Evolutionary conservation across 2,329 filamentous ascomycete species (phyloP).

Genomic region (Torrubiella hemipterigena): DNA sequence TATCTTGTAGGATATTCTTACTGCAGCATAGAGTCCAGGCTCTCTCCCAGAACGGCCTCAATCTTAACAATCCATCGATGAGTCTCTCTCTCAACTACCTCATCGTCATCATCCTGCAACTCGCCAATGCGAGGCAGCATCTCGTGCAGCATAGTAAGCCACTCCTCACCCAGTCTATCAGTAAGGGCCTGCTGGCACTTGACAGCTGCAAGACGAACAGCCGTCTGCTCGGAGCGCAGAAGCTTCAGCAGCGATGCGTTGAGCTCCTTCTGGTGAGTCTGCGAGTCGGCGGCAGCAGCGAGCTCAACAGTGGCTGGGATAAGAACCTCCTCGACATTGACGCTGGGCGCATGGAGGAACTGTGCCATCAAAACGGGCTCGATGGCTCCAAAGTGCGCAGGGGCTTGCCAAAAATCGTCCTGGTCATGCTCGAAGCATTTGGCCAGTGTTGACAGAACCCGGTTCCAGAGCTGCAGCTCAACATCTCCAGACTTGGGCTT

Average conservation of each 20-base stretch:
- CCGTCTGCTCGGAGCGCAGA: conserved; percentile 59
- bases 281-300: conserved; percentile 67
- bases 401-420: conserved; percentile 92
- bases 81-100: conserved; percentile 81
- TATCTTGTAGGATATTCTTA: too few relatives aligned
- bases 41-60: conserved; percentile 81
- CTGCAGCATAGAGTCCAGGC: conserved; percentile 82
- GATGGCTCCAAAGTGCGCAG: conserved; percentile 70
- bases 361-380: conserved; percentile 59
- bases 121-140: conserved; percentile 96
- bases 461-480: conserved; percentile 51
- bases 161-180: conserved; percentile 77
- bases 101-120: conserved; percentile 91
- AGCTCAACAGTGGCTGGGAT: conserved; percentile 71
- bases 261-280: conserved; percentile 82
- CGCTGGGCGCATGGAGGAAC: conserved; percentile 34
- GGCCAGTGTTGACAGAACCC: conserved; percentile 58
- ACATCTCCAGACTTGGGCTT: conserved; percentile 33
- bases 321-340: conserved; percentile 38
- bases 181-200: conserved; percentile 72
- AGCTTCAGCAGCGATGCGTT: conserved; percentile 68
- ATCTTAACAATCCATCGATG: conserved; percentile 84
- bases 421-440: conserved; percentile 81
- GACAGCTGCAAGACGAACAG: conserved; percentile 70
- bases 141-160: conserved; percentile 81